Percentiles rank a stretch among this genome's conserved stretches.
Evolutionary conservation across 1,284 basidiomycete genomes (phyloP).

Genomic region (Moniliophthora roreri): DNA sequence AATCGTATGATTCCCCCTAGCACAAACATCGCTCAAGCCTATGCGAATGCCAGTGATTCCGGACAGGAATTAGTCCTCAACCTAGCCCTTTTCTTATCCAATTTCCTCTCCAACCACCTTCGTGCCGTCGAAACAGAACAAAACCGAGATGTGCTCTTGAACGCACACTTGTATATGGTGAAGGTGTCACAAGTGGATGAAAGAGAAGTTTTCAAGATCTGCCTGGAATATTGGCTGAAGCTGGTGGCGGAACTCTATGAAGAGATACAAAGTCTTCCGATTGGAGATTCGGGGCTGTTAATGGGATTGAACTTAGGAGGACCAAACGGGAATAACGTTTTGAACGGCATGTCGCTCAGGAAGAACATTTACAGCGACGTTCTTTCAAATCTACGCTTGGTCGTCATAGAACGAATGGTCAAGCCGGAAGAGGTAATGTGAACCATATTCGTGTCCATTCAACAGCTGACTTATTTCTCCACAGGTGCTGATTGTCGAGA

Average conservation of each 20-base stretch:
- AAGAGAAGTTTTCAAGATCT: slow-evolving; percentile 99
- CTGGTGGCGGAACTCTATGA: slow-evolving; percentile 99
- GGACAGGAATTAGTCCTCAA: slow-evolving; percentile 98
- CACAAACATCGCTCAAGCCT: slow-evolving; percentile 93
- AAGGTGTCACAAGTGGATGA: slow-evolving; percentile 99
- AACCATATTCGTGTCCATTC: slow-evolving; percentile 6
- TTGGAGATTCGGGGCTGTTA: slow-evolving; percentile 90
- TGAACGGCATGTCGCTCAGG: slow-evolving; percentile 78
- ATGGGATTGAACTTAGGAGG: slow-evolving; percentile 90
- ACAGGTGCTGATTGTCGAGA: slow-evolving; percentile 96
- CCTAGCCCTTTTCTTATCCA: slow-evolving; percentile 94
- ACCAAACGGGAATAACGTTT: slow-evolving; percentile 61
- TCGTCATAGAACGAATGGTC: slow-evolving; percentile 99
- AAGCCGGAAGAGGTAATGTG: slow-evolving; percentile 93
- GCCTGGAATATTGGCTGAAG: slow-evolving; percentile 98
- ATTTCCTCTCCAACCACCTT: slow-evolving; percentile 93
- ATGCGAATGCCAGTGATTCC: slow-evolving; percentile 86
- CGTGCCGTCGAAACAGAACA: slow-evolving; percentile 90
- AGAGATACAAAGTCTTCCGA: slow-evolving; percentile 91
- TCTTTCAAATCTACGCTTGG: slow-evolving; percentile 90
- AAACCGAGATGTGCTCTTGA: slow-evolving; percentile 92
- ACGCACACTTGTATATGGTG: slow-evolving; percentile 98
- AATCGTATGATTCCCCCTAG: slow-evolving; percentile 98
- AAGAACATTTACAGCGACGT: slow-evolving; percentile 97
- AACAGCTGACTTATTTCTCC: slow-evolving; percentile 12